Evolutionary conservation across 192 early-diverging fungal genomes (phyloP), one percentile per base, ranked within the genome.

Genomic region (Entophlyctis luteolus): DNA sequence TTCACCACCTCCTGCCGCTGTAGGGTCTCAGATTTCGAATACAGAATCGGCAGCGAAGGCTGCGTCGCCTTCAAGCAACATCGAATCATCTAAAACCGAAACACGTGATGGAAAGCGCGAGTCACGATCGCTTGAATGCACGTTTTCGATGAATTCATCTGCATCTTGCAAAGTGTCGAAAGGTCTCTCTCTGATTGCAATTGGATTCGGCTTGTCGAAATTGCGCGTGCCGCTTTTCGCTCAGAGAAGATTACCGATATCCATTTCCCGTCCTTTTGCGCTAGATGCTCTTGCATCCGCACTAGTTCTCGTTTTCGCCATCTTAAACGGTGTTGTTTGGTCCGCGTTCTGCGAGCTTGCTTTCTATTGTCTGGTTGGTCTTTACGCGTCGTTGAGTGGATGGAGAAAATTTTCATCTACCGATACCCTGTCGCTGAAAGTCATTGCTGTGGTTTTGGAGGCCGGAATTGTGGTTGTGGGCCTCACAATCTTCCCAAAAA

Each of bases 281-380:
- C 29, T 63, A 12, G 60, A 63, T 34, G 60, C 60, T 20, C 18
- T 32, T 4, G 60, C 60, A 5, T 63, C 60, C 20, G 48, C 33
- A n/a, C 60, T 63, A 23, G 48, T 63, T 12, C n/a, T 63, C 28
- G 60, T 37, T 2, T 31, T n/a, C 29, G 48, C 47, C 47, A 8
- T 63, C 22, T 28, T 45, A 6, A 37, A 16, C 28, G 45, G 60
- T 16, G 18, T 49, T 22, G 8, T n/a, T 22, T n/a, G 32, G 23
- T 31, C 60, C 5, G 42, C 60, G 48, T 63, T 33, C 29, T 45
- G 47, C 6, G 60, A 63, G 25, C 33, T 63, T 22, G 60, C 46
- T 25, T 29, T 63, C 10, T 63, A 31, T 25, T 45, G 47, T 4
- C 8, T 32, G 4, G 32, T 48, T 1, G 60, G 60, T 0, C 31